Conservation (phyloP, 176 grass and related monocot genomes). For the Miscanthus lutarioriparius region DNA sequence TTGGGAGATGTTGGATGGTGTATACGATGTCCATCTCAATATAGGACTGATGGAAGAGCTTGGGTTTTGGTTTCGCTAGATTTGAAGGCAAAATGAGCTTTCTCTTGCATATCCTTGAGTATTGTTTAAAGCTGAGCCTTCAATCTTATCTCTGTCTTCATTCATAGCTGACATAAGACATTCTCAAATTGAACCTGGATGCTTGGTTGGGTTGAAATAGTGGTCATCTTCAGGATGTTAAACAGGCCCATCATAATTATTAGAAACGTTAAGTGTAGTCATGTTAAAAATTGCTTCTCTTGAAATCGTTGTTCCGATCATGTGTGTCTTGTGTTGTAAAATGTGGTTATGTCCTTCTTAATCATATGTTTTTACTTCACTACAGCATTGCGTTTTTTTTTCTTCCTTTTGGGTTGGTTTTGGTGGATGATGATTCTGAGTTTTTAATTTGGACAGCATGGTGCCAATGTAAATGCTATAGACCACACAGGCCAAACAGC, state of each 20-base stretch:
- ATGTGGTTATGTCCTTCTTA: slow-evolving; percentile 5
- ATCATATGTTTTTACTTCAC: neutral
- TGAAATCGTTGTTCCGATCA: neutral
- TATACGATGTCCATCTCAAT: neutral
- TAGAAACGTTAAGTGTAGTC: neutral
- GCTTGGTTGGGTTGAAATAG: neutral
- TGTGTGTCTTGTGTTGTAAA: slow-evolving; percentile 2
- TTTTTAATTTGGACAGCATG: slow-evolving; percentile 68
- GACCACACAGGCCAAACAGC: slow-evolving; percentile 92
- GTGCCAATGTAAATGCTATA: slow-evolving; percentile 76
- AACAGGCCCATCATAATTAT: neutral
- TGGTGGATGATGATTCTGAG: neutral
- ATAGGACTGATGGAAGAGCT: neutral
- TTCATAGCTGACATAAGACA: neutral
- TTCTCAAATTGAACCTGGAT: slow-evolving; percentile 20
- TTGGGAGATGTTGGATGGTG: neutral
- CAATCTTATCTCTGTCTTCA: neutral
- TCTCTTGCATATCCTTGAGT: neutral
- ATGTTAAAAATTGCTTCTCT: neutral
- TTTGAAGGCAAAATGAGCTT: neutral
- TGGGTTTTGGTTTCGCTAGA: neutral
- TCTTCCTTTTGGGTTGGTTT: slow-evolving; percentile 11
- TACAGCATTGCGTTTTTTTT: neutral
- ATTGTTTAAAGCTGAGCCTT: neutral
- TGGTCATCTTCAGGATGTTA: neutral